Percentiles rank a stretch among this genome's conserved stretches.
phyloP scores from a whole-genome alignment of 2,329 filamentous ascomycete genomes.

The Emmonsia crescens region DNA sequence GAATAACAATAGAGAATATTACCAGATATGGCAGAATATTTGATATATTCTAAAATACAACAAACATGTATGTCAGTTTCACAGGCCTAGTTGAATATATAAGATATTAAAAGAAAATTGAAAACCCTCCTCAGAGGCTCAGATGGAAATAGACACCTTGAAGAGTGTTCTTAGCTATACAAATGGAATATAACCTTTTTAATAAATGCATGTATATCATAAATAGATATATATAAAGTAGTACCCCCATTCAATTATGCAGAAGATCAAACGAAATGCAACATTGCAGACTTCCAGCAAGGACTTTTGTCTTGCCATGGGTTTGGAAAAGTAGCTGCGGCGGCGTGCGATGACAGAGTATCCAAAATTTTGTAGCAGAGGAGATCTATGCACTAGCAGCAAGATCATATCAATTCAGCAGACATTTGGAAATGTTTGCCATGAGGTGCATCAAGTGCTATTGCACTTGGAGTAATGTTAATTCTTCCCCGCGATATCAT shows the following conservation, averaged over 20 bases:
- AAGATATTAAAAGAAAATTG: too few species aligned
- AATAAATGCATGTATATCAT: neutral
- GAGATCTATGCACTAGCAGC: neutral
- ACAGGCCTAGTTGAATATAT: too few species aligned
- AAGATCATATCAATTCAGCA: too few species aligned
- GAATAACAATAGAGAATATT: neutral
- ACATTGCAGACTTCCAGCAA: neutral
- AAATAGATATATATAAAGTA: neutral
- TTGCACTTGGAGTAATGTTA: neutral
- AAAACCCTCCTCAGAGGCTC: too few species aligned
- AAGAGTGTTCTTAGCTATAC: too few species aligned
- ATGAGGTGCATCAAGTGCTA: neutral
- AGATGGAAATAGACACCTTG: too few species aligned
- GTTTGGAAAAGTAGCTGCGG: too few species aligned
- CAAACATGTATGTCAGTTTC: neutral
- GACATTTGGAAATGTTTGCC: neutral
- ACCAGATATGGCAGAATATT: neutral
- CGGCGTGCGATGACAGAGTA: too few species aligned
- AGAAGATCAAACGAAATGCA: neutral
- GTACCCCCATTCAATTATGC: neutral
- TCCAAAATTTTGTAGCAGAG: neutral
- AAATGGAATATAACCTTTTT: too few species aligned
- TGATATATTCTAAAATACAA: neutral
- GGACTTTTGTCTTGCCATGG: too few species aligned
- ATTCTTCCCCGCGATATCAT: neutral